phyloP scores from a whole-genome alignment of 345 rosid species.

The Abelmoschus esculentus region DNA sequence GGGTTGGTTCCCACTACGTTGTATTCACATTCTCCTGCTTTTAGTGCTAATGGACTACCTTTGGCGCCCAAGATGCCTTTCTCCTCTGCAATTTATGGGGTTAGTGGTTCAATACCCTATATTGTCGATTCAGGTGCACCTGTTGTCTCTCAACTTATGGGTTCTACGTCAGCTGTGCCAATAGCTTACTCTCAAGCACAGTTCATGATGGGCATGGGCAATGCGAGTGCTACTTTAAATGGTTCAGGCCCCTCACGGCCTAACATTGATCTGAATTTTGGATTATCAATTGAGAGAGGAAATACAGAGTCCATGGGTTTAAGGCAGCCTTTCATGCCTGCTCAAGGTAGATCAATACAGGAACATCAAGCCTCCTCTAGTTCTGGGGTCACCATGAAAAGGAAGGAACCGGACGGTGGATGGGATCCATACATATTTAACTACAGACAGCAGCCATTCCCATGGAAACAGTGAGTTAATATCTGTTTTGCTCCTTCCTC shows the following conservation, averaged over 20 bases:
- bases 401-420: slow-evolving; percentile 77
- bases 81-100: slow-evolving; percentile 50
- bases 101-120: slow-evolving; percentile 58
- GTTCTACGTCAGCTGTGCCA: slow-evolving; percentile 41
- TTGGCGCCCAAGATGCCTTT: slow-evolving; percentile 48
- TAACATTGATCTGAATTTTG: slow-evolving; percentile 60
- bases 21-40: slow-evolving; percentile 49
- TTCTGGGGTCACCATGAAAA: slow-evolving; percentile 57
- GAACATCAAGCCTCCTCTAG: slow-evolving; percentile 63
- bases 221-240: slow-evolving; percentile 40
- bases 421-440: slow-evolving; percentile 46
- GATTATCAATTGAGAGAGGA: slow-evolving; percentile 54
- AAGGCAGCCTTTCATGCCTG: slow-evolving; percentile 56
- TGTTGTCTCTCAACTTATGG: slow-evolving; percentile 53
- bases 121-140: slow-evolving; percentile 62
- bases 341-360: slow-evolving; percentile 42
- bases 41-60: slow-evolving; percentile 50
- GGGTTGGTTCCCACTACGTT: slow-evolving; percentile 52
- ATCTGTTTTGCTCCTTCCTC: background rate
- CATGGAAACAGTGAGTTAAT: slow-evolving; percentile 50
- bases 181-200: slow-evolving; percentile 48
- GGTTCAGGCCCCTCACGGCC: slow-evolving; percentile 49
- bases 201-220: slow-evolving; percentile 53
- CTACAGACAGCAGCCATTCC: slow-evolving; percentile 49
- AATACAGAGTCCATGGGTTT: slow-evolving; percentile 40